These are phyloP conservation scores for Tolypocladium sp. DNA, from an alignment of 2,329 filamentous ascomycete species.

Conservation along the genomic window DNA sequence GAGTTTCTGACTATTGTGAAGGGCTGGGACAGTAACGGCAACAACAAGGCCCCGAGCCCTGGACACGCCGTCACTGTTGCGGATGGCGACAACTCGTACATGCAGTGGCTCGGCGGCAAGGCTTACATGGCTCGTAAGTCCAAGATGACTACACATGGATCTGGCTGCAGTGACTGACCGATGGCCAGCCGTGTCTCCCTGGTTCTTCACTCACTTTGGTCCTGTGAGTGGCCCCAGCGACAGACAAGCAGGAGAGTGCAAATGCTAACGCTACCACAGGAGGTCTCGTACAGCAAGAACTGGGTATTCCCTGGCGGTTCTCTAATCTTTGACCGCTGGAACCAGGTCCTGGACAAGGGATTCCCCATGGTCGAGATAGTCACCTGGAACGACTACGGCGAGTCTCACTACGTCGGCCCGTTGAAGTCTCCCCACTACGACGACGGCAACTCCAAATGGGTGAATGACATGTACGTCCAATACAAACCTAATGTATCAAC, in stretches of 20 bases:
- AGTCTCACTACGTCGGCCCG: conserved; percentile 45
- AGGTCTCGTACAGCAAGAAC: conserved; percentile 39
- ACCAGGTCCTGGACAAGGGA: conserved; percentile 30
- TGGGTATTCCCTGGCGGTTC: conserved; percentile 51
- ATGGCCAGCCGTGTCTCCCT: conserved; percentile 16
- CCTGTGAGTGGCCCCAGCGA: conserved; percentile 7
- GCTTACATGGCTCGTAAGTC: conserved; percentile 33
- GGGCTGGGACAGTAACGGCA: conserved; percentile 34
- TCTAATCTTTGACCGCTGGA: conserved; percentile 51
- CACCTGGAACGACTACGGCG: conserved; percentile 42
- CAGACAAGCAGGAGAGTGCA: no score
- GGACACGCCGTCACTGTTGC: conserved; percentile 29
- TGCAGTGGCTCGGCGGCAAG: conserved; percentile 26
- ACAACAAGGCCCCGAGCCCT: conserved; percentile 38
- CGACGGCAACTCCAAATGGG: conserved; percentile 38
- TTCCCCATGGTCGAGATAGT: conserved; percentile 39
- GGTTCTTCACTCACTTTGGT: conserved; percentile 43
- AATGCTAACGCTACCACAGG: no score
- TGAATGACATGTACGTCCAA: conserved; percentile 29
- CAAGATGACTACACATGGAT: no score
- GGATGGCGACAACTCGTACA: conserved; percentile 24
- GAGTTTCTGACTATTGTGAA: background rate
- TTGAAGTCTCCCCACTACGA: conserved; percentile 31
- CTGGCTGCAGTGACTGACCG: no score
- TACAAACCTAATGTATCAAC: no score